Conservation (phyloP, 2,329 filamentous ascomycete genomes). For the Claviceps sorghi region DNA sequence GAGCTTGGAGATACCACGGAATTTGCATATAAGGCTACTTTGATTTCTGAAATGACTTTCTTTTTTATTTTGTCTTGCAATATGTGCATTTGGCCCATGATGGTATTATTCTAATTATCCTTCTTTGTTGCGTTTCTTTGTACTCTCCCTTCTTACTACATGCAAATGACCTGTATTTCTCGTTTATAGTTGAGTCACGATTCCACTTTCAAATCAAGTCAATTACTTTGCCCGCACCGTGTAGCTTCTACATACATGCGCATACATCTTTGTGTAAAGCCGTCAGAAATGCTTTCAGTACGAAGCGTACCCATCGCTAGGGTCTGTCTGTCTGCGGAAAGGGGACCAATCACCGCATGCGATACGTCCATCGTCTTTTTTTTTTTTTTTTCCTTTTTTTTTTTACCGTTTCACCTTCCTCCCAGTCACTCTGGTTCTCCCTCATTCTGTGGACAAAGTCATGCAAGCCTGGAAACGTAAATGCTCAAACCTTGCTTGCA, state of each 20-base stretch:
- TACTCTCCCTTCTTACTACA: not conserved
- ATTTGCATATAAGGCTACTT: constrained; percentile 4
- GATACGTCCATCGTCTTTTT: not conserved
- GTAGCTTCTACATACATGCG: not conserved
- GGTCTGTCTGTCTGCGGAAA: too few relatives aligned
- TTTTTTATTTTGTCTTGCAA: not conserved
- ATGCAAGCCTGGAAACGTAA: constrained; percentile 11
- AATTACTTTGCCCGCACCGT: not conserved
- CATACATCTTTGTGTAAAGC: not conserved
- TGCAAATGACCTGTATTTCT: not conserved
- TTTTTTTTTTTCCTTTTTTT: not conserved
- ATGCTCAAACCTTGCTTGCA: constrained; percentile 30
- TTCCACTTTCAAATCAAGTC: not conserved
- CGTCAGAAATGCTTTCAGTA: too few relatives aligned
- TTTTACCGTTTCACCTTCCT: too few relatives aligned
- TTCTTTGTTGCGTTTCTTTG: not conserved
- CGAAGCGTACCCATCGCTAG: too few relatives aligned
- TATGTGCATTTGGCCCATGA: too few relatives aligned
- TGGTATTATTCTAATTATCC: not conserved
- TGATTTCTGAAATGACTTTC: not conserved
- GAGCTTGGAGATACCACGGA: constrained; percentile 11
- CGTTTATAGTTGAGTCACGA: not conserved
- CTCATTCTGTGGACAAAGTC: not conserved
- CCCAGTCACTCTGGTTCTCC: not conserved
- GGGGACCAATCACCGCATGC: too few relatives aligned